Evolutionary conservation across 2,329 filamentous ascomycete species (phyloP), one percentile per base, ranked within the genome.

Genomic region (Colletotrichum lupini): DNA sequence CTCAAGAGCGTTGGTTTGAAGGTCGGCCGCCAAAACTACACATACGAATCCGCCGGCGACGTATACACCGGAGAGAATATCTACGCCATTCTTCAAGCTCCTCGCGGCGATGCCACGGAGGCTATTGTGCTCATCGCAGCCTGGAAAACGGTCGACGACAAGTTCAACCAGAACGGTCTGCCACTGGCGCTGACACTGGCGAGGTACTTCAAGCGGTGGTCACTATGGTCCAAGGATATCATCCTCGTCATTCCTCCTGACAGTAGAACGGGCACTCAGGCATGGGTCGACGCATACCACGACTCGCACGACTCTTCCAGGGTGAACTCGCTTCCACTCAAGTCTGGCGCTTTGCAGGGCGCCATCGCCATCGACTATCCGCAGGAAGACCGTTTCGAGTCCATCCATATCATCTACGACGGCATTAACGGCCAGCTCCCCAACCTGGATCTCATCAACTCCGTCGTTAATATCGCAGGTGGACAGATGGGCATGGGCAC

Each of bases 201-300:
- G 32, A 91, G 97, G 76, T 99, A 99, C 83, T 98, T 99, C 85
- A 98, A 97, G 83, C 91, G 94, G 60, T 99, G 97, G 97, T 98
- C 95, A 66, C 88, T 99, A 32, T 99, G 97, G 97, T 98, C 95
- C 72, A 99, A 99, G 83, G 97, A 99, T 81, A 98, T 99, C 77
- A 96, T 99, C 72, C 91, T 99, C 77, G 84, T 99, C 6, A 89
- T 99, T 59, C 92, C 97, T 0, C 92, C 94, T 0, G 97, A 99
- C 83, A 97, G 95, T 81, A 93, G 92, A 72, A 93, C 94, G 12
- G 97, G 96, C 1, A 94, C 95, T 0, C 95, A 98, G 81, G 97
- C 97, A 28, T 99, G 97, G 97, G 94, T 98, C 9, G 95, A 98
- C 80, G 97, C 97, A 1, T 99, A 99, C 82, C 97, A 99, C 82